phyloP scores from a whole-genome alignment of 495 filamentous ascomycete genomes.

The Entonaema liquescens region DNA sequence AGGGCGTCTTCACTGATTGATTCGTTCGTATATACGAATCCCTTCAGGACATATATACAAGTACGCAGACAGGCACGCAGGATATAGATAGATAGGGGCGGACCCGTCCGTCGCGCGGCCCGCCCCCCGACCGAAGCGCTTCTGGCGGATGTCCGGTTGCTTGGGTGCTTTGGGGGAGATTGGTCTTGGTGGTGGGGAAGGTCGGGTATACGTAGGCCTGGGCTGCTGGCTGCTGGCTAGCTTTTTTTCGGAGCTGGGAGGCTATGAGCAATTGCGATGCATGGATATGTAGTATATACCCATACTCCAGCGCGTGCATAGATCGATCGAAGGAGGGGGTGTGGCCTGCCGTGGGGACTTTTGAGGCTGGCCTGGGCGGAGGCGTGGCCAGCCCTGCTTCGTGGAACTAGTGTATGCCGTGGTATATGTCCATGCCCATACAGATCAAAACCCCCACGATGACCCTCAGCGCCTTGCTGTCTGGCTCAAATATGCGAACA shows the following conservation, averaged over 20 bases:
- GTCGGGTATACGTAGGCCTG: not conserved
- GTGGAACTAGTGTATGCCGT: not conserved
- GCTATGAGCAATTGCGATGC: not conserved
- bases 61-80: no score
- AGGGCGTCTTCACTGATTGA: not conserved
- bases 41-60: not conserved
- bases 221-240: not conserved
- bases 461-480: not conserved
- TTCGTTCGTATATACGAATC: not conserved
- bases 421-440: not conserved
- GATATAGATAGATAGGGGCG: not conserved
- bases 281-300: not conserved
- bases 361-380: not conserved
- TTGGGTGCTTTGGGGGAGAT: not conserved
- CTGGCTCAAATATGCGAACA: not conserved
- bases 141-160: not conserved
- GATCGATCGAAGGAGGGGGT: not conserved
- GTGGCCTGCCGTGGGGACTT: not conserved
- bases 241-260: not conserved
- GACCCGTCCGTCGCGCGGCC: not conserved
- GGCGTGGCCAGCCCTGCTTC: not conserved
- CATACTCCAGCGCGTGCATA: constrained; percentile 7
- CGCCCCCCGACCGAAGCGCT: not conserved
- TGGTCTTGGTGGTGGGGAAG: not conserved
- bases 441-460: constrained; percentile 1